These are phyloP conservation scores for Candida vartiovaarae DNA, from an alignment of 805 yeast genomes.

Conservation along the genomic window DNA sequence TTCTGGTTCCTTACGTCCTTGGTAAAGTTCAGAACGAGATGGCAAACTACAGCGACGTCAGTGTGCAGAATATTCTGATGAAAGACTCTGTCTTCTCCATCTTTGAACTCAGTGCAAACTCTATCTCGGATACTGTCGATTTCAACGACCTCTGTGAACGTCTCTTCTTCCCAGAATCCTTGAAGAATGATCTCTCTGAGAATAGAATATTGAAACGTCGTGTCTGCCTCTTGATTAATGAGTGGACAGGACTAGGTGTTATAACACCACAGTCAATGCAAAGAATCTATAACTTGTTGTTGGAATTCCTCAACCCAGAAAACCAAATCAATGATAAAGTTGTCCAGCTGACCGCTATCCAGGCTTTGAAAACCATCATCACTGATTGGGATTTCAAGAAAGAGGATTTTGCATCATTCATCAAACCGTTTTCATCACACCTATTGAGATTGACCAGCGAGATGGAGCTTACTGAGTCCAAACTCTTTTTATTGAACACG, in stretches of 20 bases:
- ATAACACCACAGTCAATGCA: constrained; percentile 46
- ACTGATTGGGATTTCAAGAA: constrained; percentile 87
- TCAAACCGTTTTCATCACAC: constrained; percentile 43
- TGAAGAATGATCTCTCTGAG: constrained; percentile 38
- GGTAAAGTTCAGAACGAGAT: constrained; percentile 45
- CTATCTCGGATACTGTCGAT: constrained; percentile 58
- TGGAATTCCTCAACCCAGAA: constrained; percentile 38
- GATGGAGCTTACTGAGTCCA: constrained; percentile 63
- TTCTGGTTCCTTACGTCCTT: constrained; percentile 48
- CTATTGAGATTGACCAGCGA: constrained; percentile 43
- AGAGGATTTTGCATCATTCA: constrained; percentile 56
- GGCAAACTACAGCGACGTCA: constrained; percentile 23
- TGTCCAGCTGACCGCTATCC: constrained; percentile 70
- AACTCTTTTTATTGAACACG: constrained; percentile 63
- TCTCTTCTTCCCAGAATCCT: constrained; percentile 59
- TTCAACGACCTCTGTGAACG: constrained; percentile 57
- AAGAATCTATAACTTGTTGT: constrained; percentile 51
- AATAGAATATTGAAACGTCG: constrained; percentile 67
- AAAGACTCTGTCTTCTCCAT: constrained; percentile 77
- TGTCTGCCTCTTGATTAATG: constrained; percentile 65
- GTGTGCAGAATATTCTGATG: constrained; percentile 46
- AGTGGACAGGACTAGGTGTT: constrained; percentile 72
- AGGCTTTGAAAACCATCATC: constrained; percentile 58
- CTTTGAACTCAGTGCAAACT: constrained; percentile 69
- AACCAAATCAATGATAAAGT: constrained; percentile 61